Evolutionary conservation across 768 basidiomycete species (phyloP).

Genomic region (Boletus pseudo-olivaceus): DNA sequence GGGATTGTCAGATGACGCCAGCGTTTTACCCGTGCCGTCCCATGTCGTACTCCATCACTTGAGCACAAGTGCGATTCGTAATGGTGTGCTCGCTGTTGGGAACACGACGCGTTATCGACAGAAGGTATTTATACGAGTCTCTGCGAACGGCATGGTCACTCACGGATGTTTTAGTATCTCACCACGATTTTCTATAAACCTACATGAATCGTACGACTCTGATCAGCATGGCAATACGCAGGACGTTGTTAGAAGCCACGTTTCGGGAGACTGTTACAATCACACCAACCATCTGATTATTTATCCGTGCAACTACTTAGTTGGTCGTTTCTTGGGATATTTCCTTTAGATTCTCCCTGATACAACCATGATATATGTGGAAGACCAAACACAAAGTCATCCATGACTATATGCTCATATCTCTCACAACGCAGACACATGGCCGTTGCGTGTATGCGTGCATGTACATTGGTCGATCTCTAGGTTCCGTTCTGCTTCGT

Average conservation of each 20-base stretch:
- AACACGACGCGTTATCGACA: slow-evolving; percentile 88
- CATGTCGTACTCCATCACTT: slow-evolving; percentile 95
- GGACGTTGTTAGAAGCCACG: slow-evolving; percentile 25
- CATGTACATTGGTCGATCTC: slow-evolving; percentile 2
- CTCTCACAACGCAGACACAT: slow-evolving; percentile 2
- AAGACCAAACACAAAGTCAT: slow-evolving; percentile 15
- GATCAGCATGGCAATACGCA: slow-evolving; percentile 19
- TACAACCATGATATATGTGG: slow-evolving; percentile 19
- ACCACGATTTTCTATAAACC: slow-evolving; percentile 85
- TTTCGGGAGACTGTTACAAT: slow-evolving; percentile 8
- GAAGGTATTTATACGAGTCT: slow-evolving; percentile 54
- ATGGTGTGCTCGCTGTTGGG: slow-evolving; percentile 89
- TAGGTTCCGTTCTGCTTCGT: slow-evolving; percentile 11
- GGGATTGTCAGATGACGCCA: slow-evolving; percentile 78
- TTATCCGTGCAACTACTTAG: slow-evolving; percentile 24
- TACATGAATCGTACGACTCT: slow-evolving; percentile 34
- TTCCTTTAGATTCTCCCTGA: slow-evolving; percentile 23
- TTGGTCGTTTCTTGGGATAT: slow-evolving; percentile 28
- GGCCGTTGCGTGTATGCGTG: slow-evolving; percentile 7
- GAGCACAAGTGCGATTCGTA: slow-evolving; percentile 91
- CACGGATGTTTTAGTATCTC: slow-evolving; percentile 55
- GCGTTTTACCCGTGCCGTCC: slow-evolving; percentile 87
- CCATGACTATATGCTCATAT: slow-evolving; percentile 17
- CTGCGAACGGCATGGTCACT: slow-evolving; percentile 8
- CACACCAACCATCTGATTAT: slow-evolving; percentile 20